Percentiles rank a stretch among this genome's conserved stretches.
These are phyloP conservation scores for Penicillium nucicola DNA, from an alignment of 495 filamentous ascomycete genomes.

Conservation along the genomic window DNA sequence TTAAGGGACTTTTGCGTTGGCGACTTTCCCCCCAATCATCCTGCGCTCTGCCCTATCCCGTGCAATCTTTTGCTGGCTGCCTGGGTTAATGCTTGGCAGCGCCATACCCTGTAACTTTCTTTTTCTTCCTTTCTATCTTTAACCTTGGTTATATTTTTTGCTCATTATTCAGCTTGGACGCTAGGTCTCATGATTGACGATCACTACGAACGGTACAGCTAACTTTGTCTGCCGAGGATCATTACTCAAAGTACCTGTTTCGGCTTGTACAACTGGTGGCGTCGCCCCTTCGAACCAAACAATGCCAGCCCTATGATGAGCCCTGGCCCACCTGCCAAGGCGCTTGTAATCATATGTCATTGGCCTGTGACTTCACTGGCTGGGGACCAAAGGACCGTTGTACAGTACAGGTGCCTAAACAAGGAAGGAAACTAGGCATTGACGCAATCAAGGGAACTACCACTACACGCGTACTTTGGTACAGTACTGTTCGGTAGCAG, in stretches of 20 bases:
- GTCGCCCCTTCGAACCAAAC: slow-evolving; percentile 5
- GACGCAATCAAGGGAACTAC: background rate
- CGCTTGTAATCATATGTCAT: slow-evolving; percentile 6
- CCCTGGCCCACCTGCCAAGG: slow-evolving; percentile 20
- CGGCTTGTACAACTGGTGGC: slow-evolving; percentile 1
- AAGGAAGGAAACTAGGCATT: background rate
- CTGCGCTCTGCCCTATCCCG: slow-evolving; percentile 18
- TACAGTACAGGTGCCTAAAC: background rate
- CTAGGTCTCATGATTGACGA: slow-evolving; percentile 3
- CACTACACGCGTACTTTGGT: background rate
- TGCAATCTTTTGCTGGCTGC: slow-evolving; percentile 23
- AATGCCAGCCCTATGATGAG: slow-evolving; percentile 20
- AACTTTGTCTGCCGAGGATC: background rate
- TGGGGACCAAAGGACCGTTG: background rate
- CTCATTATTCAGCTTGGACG: background rate
- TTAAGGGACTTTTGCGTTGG: slow-evolving; percentile 1
- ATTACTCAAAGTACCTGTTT: background rate
- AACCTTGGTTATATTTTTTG: background rate
- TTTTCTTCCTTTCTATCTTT: slow-evolving; percentile 2
- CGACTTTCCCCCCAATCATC: background rate
- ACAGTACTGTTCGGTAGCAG: no score
- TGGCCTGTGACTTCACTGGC: slow-evolving; percentile 21
- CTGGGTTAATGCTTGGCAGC: slow-evolving; percentile 21
- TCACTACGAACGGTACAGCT: background rate
- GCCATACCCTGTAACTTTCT: background rate